Percentiles rank a stretch among this genome's conserved stretches.
These are phyloP conservation scores for Quercus phellos DNA, from an alignment of 331 rosid species.

Conservation along the genomic window DNA sequence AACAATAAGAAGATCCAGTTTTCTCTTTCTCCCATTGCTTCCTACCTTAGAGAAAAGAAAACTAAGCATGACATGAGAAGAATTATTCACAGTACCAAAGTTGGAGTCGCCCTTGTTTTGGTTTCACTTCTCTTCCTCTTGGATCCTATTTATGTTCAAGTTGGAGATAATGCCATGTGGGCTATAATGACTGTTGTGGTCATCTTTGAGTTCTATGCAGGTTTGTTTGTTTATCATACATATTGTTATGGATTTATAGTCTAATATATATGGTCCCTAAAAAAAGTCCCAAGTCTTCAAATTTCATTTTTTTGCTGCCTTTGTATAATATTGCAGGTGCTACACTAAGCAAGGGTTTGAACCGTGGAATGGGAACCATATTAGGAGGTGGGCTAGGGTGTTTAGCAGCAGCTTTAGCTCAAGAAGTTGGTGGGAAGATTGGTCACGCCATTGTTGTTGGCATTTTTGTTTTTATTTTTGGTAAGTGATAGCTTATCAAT, in stretches of 20 bases:
- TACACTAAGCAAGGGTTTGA: constrained; percentile 74
- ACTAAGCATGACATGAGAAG: constrained; percentile 33
- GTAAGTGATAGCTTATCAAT: constrained; percentile 23
- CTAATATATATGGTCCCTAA: too few species aligned
- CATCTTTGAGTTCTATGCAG: constrained; percentile 80
- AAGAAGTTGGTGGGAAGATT: constrained; percentile 39
- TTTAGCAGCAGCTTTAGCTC: constrained; percentile 55
- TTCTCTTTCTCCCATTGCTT: constrained; percentile 17
- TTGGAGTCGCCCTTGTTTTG: constrained; percentile 65
- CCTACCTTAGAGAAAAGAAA: constrained; percentile 19
- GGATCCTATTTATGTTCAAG: constrained; percentile 59
- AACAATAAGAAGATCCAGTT: not conserved
- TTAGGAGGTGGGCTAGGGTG: constrained; percentile 83
- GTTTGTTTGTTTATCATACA: constrained; percentile 29
- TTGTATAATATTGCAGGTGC: constrained; percentile 51
- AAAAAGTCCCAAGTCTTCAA: not conserved
- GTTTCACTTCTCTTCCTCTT: constrained; percentile 75
- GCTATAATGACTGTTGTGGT: constrained; percentile 95
- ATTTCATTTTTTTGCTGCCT: not conserved
- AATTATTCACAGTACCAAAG: constrained; percentile 65
- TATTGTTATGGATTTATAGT: not conserved
- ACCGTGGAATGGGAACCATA: constrained; percentile 77
- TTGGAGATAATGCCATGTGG: constrained; percentile 94
- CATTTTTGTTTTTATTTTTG: constrained; percentile 45
- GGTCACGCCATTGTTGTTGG: constrained; percentile 48